These are phyloP conservation scores for Pisolithus thermaeus DNA, from an alignment of 1,284 basidiomycete genomes.

Conservation along the genomic window DNA sequence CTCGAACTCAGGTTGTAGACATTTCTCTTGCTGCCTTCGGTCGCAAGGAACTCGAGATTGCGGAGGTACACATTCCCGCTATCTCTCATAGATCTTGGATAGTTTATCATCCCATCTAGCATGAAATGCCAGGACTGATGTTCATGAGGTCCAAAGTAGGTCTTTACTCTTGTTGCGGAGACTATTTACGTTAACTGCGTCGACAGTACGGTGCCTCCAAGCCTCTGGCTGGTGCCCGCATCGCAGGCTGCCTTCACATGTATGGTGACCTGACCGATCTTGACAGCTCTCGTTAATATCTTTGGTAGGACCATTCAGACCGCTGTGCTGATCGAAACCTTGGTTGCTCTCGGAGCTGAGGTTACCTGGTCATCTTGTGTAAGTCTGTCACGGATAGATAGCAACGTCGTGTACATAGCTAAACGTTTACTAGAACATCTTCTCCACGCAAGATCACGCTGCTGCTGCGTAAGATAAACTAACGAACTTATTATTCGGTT, in stretches of 20 bases:
- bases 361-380: constrained; percentile 99
- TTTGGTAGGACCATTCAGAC: constrained; percentile 87
- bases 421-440: constrained; percentile 78
- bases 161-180: background rate
- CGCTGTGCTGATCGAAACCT: constrained; percentile 93
- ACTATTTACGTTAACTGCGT: constrained; percentile 9
- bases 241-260: constrained; percentile 98
- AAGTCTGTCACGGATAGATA: constrained; percentile 25
- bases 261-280: constrained; percentile 28
- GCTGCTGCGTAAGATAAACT: constrained; percentile 78
- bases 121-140: constrained; percentile 94
- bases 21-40: constrained; percentile 95
- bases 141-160: constrained; percentile 79
- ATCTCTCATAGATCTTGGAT: constrained; percentile 11
- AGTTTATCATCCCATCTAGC: constrained; percentile 36
- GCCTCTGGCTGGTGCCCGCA: constrained; percentile 93
- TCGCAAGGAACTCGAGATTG: constrained; percentile 98
- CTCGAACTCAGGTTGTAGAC: constrained; percentile 45
- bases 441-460: constrained; percentile 99
- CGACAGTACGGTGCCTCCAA: constrained; percentile 72
- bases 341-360: constrained; percentile 92
- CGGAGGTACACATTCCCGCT: constrained; percentile 57
- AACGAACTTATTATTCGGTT: background rate
- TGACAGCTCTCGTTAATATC: background rate
- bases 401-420: constrained; percentile 3